A percentile compares a stretch with the other conserved stretches of the same genome.
phyloP scores from a whole-genome alignment of 1,139 yeast species.

The Taphrina communis region DNA sequence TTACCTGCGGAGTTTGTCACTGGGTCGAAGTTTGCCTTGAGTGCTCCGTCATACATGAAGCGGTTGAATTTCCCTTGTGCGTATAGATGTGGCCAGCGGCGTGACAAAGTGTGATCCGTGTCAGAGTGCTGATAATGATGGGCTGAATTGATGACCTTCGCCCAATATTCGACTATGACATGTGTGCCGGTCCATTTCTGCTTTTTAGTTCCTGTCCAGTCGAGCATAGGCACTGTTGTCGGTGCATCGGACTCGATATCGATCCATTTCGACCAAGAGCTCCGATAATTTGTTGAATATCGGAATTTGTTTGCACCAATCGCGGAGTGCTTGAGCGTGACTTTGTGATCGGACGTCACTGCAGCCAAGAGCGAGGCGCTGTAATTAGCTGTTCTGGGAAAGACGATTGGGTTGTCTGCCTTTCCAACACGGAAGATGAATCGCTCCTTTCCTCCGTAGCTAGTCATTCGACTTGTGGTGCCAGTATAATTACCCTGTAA shows the following conservation, averaged over 20 bases:
- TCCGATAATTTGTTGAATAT: slow-evolving; percentile 31
- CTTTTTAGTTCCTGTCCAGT: slow-evolving; percentile 39
- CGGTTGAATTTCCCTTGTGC: slow-evolving; percentile 37
- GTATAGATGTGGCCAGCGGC: slow-evolving; percentile 40
- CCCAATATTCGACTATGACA: slow-evolving; percentile 41
- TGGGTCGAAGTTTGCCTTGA: slow-evolving; percentile 17
- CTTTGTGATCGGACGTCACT: slow-evolving; percentile 6
- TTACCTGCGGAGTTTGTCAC: slow-evolving; percentile 14
- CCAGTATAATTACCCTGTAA: slow-evolving; percentile 20
- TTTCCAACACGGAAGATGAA: slow-evolving; percentile 37
- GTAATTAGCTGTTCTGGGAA: slow-evolving; percentile 32
- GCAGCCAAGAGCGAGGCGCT: slow-evolving; percentile 11
- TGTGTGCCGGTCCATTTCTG: slow-evolving; percentile 41
- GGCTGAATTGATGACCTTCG: slow-evolving; percentile 29
- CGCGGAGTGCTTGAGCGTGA: slow-evolving; percentile 39
- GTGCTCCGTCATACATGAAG: slow-evolving; percentile 35
- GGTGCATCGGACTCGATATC: slow-evolving; percentile 9
- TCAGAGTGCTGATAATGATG: slow-evolving; percentile 41
- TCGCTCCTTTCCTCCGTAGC: slow-evolving; percentile 16
- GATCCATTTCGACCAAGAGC: slow-evolving; percentile 39
- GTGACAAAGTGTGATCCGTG: slow-evolving; percentile 1
- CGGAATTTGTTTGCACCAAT: slow-evolving; percentile 41
- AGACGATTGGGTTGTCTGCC: slow-evolving; percentile 40
- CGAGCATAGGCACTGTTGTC: slow-evolving; percentile 11
- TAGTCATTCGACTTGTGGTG: neutral